phyloP scores from a whole-genome alignment of 805 yeast species.

The Candida sakaeoensis region DNA sequence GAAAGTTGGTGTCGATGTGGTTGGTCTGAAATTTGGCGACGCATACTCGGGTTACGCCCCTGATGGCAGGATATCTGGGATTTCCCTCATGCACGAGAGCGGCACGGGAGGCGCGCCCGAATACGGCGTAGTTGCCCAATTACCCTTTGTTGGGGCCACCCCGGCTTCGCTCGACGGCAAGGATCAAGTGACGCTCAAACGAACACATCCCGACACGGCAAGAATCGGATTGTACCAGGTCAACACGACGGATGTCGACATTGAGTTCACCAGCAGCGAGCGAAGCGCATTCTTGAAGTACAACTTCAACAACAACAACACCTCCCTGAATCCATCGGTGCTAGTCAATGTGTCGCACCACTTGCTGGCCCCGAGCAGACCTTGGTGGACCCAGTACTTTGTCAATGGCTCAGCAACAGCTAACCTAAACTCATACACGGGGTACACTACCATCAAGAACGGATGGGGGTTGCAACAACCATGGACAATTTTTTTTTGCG shows the following conservation, averaged over 20 bases:
- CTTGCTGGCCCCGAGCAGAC: constrained; percentile 21
- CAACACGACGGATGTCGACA: constrained; percentile 17
- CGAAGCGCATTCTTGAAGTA: constrained; percentile 25
- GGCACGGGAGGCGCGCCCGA: constrained; percentile 41
- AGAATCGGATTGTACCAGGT: constrained; percentile 23
- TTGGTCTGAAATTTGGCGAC: constrained; percentile 19
- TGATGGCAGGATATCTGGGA: constrained; percentile 26
- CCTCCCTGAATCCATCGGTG: constrained; percentile 12
- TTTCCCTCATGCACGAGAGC: constrained; percentile 36
- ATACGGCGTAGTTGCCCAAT: constrained; percentile 30
- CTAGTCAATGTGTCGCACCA: constrained; percentile 28
- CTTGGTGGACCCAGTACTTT: constrained; percentile 31
- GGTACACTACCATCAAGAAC: constrained; percentile 21
- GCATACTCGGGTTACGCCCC: constrained; percentile 32
- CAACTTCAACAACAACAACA: constrained; percentile 14
- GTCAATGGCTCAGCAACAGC: constrained; percentile 20
- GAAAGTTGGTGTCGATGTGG: constrained; percentile 31
- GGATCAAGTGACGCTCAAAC: constrained; percentile 10
- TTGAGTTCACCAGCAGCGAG: constrained; percentile 24
- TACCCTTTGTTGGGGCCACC: constrained; percentile 20
- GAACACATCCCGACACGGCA: constrained; percentile 18
- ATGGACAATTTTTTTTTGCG: constrained; percentile 28
- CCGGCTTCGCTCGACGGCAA: constrained; percentile 14
- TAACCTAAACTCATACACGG: constrained; percentile 18
- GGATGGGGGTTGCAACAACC: constrained; percentile 30